Base-by-base conservation (phyloP, 148 eudicot species). In the Fagopyrum homotropicum region DNA sequence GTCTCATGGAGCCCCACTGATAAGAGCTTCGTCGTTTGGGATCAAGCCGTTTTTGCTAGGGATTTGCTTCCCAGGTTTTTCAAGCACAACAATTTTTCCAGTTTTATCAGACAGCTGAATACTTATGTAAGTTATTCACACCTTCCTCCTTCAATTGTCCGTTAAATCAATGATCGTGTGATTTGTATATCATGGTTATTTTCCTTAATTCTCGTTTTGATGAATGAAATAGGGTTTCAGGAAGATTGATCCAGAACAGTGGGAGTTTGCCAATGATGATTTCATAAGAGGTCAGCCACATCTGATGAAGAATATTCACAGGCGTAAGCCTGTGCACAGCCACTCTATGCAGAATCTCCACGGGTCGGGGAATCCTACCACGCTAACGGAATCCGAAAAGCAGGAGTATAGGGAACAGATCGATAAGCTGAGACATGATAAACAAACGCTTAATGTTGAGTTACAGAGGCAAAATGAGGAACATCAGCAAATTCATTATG, bases 181-280 rank as follows among this genome's bases (percentile, higher is more conserved):
- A 35, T 35, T 35, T 35, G 2, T 35, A 35, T 35, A 35, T 35
- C 40, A 35, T 68, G 50, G 3, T 5, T 12, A 15, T 64, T 7
- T 35, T 1, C 45, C 40, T 45, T 15, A 1, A 50, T 73, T 50
- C 17, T n/a, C 55, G 69, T 59, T 59, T 55, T 47, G 64, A 5
- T 19, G 3, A 16, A 45, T 80, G 70, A 46, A 75, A 45, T 79
- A 93, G 98, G 98, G 98, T 61, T 93, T 93, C 82, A 87, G 89
- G 82, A 93, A 93, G 85, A 81, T 82, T 75, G 98, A 93, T 85
- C 98, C 98, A 9, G 98, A 93, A 63, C 89, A 86, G 72, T 93
- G 98, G 98, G 98, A 93, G 78, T 93, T 93, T 75, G 89, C 93
- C 12, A 93, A 89, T 74, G 98, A 93, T 4, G 96, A 89, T 81